Evolutionary conservation across 1,139 yeast genomes (phyloP).

Genomic region (Taphrina betulina): DNA sequence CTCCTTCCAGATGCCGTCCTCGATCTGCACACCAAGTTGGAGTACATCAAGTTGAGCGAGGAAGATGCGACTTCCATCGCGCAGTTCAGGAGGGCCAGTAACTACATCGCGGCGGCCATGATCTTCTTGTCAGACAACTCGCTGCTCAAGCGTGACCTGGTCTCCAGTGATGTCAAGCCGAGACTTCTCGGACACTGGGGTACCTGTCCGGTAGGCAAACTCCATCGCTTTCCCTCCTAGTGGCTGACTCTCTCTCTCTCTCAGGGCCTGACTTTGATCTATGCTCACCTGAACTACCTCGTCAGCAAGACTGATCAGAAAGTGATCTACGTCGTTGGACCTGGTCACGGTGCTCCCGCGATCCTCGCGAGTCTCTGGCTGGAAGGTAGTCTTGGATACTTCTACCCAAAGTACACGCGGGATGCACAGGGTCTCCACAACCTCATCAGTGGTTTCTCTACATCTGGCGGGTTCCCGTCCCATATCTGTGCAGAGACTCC

Average conservation of each 20-base stretch:
- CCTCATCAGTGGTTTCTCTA: constrained; percentile 37
- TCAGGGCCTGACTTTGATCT: constrained; percentile 37
- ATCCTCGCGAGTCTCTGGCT: constrained; percentile 38
- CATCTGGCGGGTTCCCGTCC: constrained; percentile 39
- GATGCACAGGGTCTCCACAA: constrained; percentile 35
- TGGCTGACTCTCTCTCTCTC: too few relatives aligned
- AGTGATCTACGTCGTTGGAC: constrained; percentile 38
- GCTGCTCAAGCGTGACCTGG: constrained; percentile 34
- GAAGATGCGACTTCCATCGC: constrained; percentile 36
- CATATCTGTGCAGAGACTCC: constrained; percentile 39
- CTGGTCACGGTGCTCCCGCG: constrained; percentile 40
- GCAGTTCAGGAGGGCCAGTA: constrained; percentile 37
- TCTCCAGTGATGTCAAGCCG: constrained; percentile 37
- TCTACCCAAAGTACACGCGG: constrained; percentile 36
- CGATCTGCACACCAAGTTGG: constrained; percentile 35
- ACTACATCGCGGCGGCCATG: constrained; percentile 39
- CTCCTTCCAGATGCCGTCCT: constrained; percentile 37
- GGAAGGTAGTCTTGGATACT: constrained; percentile 37
- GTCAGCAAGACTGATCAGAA: constrained; percentile 36
- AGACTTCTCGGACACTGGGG: constrained; percentile 40
- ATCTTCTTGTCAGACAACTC: constrained; percentile 37
- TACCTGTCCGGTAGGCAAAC: constrained; percentile 35
- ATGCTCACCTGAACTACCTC: constrained; percentile 37
- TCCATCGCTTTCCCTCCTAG: too few relatives aligned
- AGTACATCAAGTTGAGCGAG: constrained; percentile 33